Conservation (phyloP, 805 yeast species). For the Candida tallmaniae region DNA sequence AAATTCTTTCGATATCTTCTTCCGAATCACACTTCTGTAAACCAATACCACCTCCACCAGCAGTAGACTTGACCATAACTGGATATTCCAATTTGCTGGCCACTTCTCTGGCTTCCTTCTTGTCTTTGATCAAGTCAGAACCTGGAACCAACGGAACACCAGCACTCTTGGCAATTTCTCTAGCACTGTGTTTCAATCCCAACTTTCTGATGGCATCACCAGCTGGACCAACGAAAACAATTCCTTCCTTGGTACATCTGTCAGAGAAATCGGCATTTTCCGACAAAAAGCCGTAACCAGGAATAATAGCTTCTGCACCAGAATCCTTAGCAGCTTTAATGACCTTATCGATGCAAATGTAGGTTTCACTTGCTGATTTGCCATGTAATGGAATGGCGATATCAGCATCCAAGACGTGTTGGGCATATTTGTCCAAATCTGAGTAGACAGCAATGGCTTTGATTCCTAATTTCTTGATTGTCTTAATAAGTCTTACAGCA, state of each 20-base stretch:
- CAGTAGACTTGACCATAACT: constrained; percentile 94
- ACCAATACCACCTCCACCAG: constrained; percentile 99
- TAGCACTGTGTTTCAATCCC: constrained; percentile 94
- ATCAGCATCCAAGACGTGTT: constrained; percentile 83
- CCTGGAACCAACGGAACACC: constrained; percentile 98
- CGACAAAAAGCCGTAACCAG: constrained; percentile 95
- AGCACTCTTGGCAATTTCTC: constrained; percentile 89
- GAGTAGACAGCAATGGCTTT: constrained; percentile 85
- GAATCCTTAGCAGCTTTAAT: constrained; percentile 79
- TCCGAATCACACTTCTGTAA: constrained; percentile 86
- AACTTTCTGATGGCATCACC: constrained; percentile 88
- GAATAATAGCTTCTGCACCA: constrained; percentile 91
- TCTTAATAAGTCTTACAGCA: constrained; percentile 89
- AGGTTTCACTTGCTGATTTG: constrained; percentile 83
- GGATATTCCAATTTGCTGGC: constrained; percentile 82
- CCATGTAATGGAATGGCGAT: constrained; percentile 78
- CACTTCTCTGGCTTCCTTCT: constrained; percentile 69
- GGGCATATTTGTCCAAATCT: constrained; percentile 83
- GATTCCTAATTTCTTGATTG: constrained; percentile 76
- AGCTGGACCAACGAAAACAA: constrained; percentile 93
- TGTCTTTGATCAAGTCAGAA: constrained; percentile 68
- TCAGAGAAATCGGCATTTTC: constrained; percentile 97
- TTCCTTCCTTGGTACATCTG: constrained; percentile 74
- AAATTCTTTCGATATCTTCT: constrained; percentile 76
- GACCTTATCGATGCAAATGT: constrained; percentile 79